phyloP scores from a whole-genome alignment of 2,329 filamentous ascomycete species.

The Rosellinia necatrix region DNA sequence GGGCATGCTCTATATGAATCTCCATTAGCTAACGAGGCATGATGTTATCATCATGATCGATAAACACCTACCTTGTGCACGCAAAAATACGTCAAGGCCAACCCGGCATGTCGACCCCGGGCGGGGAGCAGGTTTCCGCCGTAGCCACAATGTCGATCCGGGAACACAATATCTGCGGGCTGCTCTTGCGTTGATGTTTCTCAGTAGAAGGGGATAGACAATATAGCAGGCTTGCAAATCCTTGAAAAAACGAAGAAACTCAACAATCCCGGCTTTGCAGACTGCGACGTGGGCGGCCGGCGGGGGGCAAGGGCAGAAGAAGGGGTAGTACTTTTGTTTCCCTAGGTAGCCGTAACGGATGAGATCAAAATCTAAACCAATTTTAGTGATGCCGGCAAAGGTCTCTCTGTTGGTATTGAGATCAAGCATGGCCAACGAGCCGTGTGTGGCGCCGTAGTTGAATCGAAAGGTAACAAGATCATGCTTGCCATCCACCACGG shows the following conservation, averaged over 20 bases:
- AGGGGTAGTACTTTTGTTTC: neutral
- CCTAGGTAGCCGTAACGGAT: neutral
- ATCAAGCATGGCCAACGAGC: neutral
- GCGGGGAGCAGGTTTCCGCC: too few relatives aligned
- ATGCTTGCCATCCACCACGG: neutral
- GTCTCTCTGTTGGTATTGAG: neutral
- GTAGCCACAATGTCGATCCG: too few relatives aligned
- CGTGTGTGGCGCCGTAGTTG: neutral
- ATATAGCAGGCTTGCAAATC: slow-evolving; percentile 40
- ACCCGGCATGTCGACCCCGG: too few relatives aligned
- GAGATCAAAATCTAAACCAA: slow-evolving; percentile 17
- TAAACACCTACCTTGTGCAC: neutral
- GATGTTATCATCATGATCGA: too few relatives aligned
- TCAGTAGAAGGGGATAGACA: slow-evolving; percentile 30
- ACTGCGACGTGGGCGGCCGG: neutral
- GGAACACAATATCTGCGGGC: too few relatives aligned
- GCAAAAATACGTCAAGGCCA: neutral
- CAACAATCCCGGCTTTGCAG: neutral
- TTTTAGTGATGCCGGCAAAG: slow-evolving; percentile 19
- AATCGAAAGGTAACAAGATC: slow-evolving; percentile 27
- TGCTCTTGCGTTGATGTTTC: too few relatives aligned
- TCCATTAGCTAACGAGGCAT: neutral
- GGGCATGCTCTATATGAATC: slow-evolving; percentile 22
- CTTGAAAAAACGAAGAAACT: slow-evolving; percentile 34
- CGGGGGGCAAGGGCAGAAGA: neutral